Base-by-base conservation (phyloP, 2,329 filamentous ascomycete genomes). In the Aphanocladium album region DNA sequence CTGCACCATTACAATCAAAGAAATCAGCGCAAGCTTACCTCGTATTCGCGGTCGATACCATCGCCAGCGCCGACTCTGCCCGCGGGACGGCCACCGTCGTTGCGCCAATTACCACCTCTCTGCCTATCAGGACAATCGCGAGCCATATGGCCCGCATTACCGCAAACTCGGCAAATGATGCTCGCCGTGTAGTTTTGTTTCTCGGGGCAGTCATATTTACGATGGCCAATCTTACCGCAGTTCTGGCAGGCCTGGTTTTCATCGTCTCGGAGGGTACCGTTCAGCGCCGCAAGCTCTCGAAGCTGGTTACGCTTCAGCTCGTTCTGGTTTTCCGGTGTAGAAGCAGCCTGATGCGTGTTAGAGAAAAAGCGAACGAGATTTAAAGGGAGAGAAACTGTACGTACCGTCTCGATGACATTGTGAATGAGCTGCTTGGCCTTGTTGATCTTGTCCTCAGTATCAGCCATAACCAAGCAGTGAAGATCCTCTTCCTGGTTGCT, bases 401-500 rank as follows among this genome's bases (percentile, higher is more conserved):
- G 80, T 82, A 96, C 93, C 62, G 95, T 99, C 78, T 99, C 95
- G 72, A 99, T 98, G 71, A 99, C 90, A 67, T 98, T 97, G 78
- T 99, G 93, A 65, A 99, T 96, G 64, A 98, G 79, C 78, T 96
- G 92, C 82, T 98, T 99, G 67, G 95, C 95, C 79, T 98, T 99
- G 81, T 96, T 96, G 74, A 99, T 93, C 80, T 99, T 99, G 65
- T 99, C 95, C 80, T 99, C 96, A 41, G 93, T 98, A 72, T 99
- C 95, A 71, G 95, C 95, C 95, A 99, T 99, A 79, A 99, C 98
- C 74, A 99, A 81, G 78, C 95, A 99, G 79, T 99, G 95, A 61
- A 99, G 83, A 75, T 99, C 95, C 79, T 99, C 95, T 81, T 99
- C 95, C 84, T 99, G 95, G 83, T 99, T 99, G 84, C 95, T 98